A percentile compares a stretch with the other conserved stretches of the same genome.
Conservation (phyloP, 1,284 basidiomycete genomes). For the Trichosporon ovoides region DNA sequence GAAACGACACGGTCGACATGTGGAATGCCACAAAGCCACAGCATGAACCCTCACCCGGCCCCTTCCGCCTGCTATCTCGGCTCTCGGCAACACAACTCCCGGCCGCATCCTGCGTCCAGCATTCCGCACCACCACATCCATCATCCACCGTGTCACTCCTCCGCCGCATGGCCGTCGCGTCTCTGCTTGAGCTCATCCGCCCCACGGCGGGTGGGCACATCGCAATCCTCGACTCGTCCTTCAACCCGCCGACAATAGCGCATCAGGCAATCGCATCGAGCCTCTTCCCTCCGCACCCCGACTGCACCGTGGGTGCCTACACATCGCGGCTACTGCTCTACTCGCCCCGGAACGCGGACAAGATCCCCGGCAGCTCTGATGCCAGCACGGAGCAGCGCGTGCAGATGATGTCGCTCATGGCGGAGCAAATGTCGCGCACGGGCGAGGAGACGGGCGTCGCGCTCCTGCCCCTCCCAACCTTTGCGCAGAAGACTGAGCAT, state of each 20-base stretch:
- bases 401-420: slow-evolving; percentile 72
- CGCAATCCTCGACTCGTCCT: slow-evolving; percentile 78
- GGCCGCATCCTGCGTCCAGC: too few relatives aligned
- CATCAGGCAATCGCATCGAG: slow-evolving; percentile 68
- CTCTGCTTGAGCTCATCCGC: background rate
- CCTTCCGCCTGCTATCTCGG: too few relatives aligned
- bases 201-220: slow-evolving; percentile 31
- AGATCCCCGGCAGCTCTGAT: slow-evolving; percentile 63
- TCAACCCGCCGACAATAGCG: slow-evolving; percentile 86
- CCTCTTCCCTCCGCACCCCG: slow-evolving; percentile 20
- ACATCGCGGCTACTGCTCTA: slow-evolving; percentile 76
- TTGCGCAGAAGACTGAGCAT: slow-evolving; percentile 72
- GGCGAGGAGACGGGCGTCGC: slow-evolving; percentile 57
- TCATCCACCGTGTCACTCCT: background rate
- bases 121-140: background rate
- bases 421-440: slow-evolving; percentile 34
- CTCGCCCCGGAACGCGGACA: slow-evolving; percentile 86
- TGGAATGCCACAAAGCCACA: too few relatives aligned
- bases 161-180: background rate
- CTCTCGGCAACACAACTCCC: too few relatives aligned
- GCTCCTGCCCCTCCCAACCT: slow-evolving; percentile 79
- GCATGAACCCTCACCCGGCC: too few relatives aligned
- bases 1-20: too few relatives aligned
- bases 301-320: slow-evolving; percentile 52
- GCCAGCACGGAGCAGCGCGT: slow-evolving; percentile 68